These are phyloP conservation scores for Boletellus deceptivus DNA, from an alignment of 1,284 basidiomycete genomes.

Conservation along the genomic window DNA sequence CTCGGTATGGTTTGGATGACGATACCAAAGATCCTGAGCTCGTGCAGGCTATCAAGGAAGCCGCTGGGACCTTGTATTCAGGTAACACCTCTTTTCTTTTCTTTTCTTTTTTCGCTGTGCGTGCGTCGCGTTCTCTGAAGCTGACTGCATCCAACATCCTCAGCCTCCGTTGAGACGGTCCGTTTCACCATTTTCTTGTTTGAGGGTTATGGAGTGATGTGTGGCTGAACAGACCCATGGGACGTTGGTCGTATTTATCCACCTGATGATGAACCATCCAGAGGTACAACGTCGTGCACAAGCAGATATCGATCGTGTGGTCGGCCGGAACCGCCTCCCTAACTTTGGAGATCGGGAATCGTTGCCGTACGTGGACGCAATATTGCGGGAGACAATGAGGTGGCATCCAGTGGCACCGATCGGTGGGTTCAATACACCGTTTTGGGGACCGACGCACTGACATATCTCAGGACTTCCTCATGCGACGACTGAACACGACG, in stretches of 20 bases:
- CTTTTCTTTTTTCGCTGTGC: too few species aligned
- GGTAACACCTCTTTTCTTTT: slow-evolving; percentile 12
- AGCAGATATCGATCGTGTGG: slow-evolving; percentile 37
- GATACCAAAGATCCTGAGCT: slow-evolving; percentile 7
- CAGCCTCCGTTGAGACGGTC: slow-evolving; percentile 23
- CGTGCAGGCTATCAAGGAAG: background rate
- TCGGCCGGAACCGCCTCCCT: slow-evolving; percentile 39
- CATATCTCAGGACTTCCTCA: slow-evolving; percentile 13
- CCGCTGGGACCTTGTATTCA: slow-evolving; percentile 2
- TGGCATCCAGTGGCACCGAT: slow-evolving; percentile 15
- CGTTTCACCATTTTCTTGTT: background rate
- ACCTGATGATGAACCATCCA: slow-evolving; percentile 37
- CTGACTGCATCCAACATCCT: background rate
- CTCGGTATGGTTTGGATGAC: slow-evolving; percentile 4
- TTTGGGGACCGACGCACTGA: background rate
- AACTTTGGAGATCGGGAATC: slow-evolving; percentile 36
- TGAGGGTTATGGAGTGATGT: background rate
- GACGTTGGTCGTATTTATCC: slow-evolving; percentile 24
- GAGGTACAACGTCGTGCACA: slow-evolving; percentile 35
- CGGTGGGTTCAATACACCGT: slow-evolving; percentile 6
- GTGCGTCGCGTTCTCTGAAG: background rate
- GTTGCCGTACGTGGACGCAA: slow-evolving; percentile 38
- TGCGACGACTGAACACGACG: slow-evolving; percentile 14
- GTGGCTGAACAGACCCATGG: slow-evolving; percentile 7
- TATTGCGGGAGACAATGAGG: slow-evolving; percentile 19